Percentiles rank a stretch among this genome's conserved stretches.
Conservation (phyloP, 164 flowering plant species). For the Malania oleifera region DNA sequence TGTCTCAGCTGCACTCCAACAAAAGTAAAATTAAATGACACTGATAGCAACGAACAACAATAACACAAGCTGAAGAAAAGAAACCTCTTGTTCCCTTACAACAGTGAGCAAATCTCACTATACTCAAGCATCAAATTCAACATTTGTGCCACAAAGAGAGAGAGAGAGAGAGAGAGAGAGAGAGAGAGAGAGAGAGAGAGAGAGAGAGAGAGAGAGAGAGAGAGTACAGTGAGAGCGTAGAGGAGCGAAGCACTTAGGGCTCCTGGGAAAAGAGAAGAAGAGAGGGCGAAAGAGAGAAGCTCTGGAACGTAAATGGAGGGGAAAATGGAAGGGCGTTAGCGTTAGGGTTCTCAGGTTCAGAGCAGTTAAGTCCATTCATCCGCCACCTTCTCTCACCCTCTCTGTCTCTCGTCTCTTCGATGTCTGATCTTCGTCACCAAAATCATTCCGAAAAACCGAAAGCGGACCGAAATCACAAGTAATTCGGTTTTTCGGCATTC, state of each 20-base stretch:
- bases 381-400: background rate
- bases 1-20: constrained; percentile 26
- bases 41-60: too few species aligned
- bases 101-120: too few species aligned
- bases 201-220: constrained; percentile 6
- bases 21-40: background rate
- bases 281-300: constrained; percentile 20
- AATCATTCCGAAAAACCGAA: too few species aligned
- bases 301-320: constrained; percentile 24
- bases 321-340: constrained; percentile 14
- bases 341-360: constrained; percentile 30
- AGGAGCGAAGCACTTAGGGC: constrained; percentile 15
- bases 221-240: constrained; percentile 24
- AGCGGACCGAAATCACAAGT: too few species aligned
- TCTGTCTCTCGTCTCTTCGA: too few species aligned
- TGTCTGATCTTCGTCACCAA: too few species aligned
- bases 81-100: too few species aligned
- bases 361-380: constrained; percentile 27
- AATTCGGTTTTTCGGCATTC: too few species aligned
- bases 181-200: constrained; percentile 3
- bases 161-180: constrained; percentile 8
- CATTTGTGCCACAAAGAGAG: background rate
- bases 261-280: constrained; percentile 14
- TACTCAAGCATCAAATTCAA: too few species aligned
- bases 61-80: too few species aligned